Conservation (phyloP, 495 filamentous ascomycete genomes). For the Cercophora newfieldiana region DNA sequence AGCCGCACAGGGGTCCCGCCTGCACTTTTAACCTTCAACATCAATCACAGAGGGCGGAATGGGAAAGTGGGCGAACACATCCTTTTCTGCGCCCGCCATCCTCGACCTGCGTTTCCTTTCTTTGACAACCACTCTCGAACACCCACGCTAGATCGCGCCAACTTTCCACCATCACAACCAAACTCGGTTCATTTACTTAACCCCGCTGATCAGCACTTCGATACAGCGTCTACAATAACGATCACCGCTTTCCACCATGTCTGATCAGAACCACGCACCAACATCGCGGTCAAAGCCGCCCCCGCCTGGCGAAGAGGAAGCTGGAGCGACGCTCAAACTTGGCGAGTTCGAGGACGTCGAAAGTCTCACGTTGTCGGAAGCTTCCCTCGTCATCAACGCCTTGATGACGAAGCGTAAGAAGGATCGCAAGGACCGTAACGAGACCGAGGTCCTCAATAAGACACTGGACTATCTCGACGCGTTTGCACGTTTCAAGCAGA, state of each 20-base stretch:
- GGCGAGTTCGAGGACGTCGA: conserved; percentile 91
- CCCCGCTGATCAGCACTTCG: neutral
- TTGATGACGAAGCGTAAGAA: conserved; percentile 72
- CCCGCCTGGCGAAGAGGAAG: conserved; percentile 84
- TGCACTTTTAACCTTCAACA: neutral
- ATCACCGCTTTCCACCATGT: conserved; percentile 29
- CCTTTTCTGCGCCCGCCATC: neutral
- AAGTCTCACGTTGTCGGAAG: conserved; percentile 84
- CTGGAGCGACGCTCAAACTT: conserved; percentile 73
- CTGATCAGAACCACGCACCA: conserved; percentile 39
- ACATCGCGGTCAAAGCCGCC: conserved; percentile 72
- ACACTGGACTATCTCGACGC: conserved; percentile 88
- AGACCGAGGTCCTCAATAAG: conserved; percentile 75
- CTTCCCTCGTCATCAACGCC: conserved; percentile 86
- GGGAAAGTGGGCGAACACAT: neutral
- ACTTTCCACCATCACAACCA: neutral
- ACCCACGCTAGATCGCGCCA: neutral
- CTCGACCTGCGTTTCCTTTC: no score
- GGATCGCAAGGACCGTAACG: conserved; percentile 62
- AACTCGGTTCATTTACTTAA: neutral
- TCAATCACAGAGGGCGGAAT: neutral
- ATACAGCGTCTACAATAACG: neutral
- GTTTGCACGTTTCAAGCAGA: conserved; percentile 92
- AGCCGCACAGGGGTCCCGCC: neutral
- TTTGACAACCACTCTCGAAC: neutral